Conservation (phyloP, 495 filamentous ascomycete genomes). For the Talaromyces ruber region DNA sequence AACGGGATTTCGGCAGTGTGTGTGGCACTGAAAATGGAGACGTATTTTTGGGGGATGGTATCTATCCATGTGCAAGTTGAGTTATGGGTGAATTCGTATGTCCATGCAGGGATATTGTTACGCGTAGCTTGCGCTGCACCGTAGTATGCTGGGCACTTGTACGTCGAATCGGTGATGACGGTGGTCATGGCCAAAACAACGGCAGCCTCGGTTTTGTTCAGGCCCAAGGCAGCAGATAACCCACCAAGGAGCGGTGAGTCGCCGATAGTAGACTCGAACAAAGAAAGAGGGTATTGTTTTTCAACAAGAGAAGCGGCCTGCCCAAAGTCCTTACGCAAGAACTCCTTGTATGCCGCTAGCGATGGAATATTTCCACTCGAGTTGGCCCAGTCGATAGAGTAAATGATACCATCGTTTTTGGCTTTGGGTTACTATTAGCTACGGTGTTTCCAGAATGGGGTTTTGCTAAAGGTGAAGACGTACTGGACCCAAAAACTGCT, state of each 20-base stretch:
- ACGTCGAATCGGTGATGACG: constrained; percentile 21
- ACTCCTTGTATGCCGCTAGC: constrained; percentile 12
- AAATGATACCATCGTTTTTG: constrained; percentile 16
- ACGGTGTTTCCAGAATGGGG: not conserved
- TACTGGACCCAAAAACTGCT: constrained; percentile 24
- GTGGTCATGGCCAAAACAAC: constrained; percentile 14
- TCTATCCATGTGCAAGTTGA: constrained; percentile 22
- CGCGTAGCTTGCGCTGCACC: constrained; percentile 10
- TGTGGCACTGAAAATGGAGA: constrained; percentile 16
- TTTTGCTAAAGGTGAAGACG: not conserved
- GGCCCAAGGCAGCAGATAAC: not conserved
- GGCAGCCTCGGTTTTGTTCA: not conserved
- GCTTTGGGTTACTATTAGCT: constrained; percentile 6
- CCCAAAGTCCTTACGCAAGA: constrained; percentile 23
- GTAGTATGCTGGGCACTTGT: constrained; percentile 21
- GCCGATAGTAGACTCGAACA: constrained; percentile 7
- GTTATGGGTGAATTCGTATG: constrained; percentile 25
- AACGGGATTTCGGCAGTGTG: constrained; percentile 33
- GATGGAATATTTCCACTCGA: constrained; percentile 5
- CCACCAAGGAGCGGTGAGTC: not conserved
- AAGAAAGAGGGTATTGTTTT: constrained; percentile 22
- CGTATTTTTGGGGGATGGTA: constrained; percentile 6
- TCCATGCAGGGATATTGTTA: constrained; percentile 21
- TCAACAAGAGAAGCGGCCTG: constrained; percentile 17
- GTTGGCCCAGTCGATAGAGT: constrained; percentile 7